These are phyloP conservation scores for Erigeron canadensis DNA, from an alignment of 129 eudicot species.

Conservation along the genomic window DNA sequence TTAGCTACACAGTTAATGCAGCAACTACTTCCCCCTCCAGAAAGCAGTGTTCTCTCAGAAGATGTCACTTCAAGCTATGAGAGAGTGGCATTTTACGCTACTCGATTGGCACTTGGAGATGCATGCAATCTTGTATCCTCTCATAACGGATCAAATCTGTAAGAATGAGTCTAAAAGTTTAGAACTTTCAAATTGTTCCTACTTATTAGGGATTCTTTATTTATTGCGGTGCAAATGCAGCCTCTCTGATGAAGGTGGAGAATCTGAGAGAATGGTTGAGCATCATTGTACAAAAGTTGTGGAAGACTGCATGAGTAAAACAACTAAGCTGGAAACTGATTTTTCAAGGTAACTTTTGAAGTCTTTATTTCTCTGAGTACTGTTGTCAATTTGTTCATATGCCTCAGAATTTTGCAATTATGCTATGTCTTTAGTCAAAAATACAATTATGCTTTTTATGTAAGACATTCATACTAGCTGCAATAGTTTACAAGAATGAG, in stretches of 20 bases:
- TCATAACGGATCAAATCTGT: slow-evolving; percentile 44
- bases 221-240: slow-evolving; percentile 17
- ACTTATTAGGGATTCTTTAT: not conserved
- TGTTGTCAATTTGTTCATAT: not conserved
- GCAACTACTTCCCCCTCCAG: slow-evolving; percentile 67
- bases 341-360: slow-evolving; percentile 53
- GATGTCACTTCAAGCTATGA: slow-evolving; percentile 52
- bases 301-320: slow-evolving; percentile 54
- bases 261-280: slow-evolving; percentile 40
- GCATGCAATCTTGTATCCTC: slow-evolving; percentile 61
- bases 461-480: no score
- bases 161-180: slow-evolving; percentile 30
- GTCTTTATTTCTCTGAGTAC: not conserved
- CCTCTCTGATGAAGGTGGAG: slow-evolving; percentile 35
- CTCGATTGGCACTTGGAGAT: slow-evolving; percentile 68
- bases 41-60: slow-evolving; percentile 48
- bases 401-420: not conserved
- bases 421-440: not conserved
- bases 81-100: slow-evolving; percentile 44
- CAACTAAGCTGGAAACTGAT: slow-evolving; percentile 55
- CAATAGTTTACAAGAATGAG: no score
- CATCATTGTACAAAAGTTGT: slow-evolving; percentile 39
- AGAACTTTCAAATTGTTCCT: not conserved
- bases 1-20: slow-evolving; percentile 80
- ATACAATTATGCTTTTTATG: not conserved